Percentiles rank a stretch among this genome's conserved stretches.
Conservation (phyloP, 2,329 filamentous ascomycete genomes). For the Talaromyces pinophilus region DNA sequence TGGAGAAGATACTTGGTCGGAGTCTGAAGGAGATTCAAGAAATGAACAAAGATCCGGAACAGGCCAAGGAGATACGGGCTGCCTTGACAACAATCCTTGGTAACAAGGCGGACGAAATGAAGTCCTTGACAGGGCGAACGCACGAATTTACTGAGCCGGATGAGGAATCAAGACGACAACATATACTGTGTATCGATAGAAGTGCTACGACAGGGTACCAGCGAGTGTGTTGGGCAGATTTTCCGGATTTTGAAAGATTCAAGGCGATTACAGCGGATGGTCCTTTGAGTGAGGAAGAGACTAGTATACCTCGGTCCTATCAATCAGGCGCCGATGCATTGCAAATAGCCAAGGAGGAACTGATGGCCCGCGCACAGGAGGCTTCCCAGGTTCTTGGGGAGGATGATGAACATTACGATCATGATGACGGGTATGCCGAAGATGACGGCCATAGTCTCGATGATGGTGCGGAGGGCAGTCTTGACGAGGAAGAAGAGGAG, state of each 20-base stretch:
- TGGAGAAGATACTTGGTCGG: slow-evolving; percentile 49
- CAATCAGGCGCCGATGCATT: slow-evolving; percentile 52
- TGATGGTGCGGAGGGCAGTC: slow-evolving; percentile 46
- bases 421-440: slow-evolving; percentile 43
- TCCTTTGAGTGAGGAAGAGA: slow-evolving; percentile 48
- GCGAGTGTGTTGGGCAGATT: slow-evolving; percentile 45
- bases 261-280: slow-evolving; percentile 42
- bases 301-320: slow-evolving; percentile 49
- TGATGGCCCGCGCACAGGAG: slow-evolving; percentile 53
- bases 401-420: slow-evolving; percentile 45
- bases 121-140: slow-evolving; percentile 43
- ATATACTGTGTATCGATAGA: slow-evolving; percentile 46
- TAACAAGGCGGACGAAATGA: slow-evolving; percentile 49
- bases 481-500: slow-evolving; percentile 52
- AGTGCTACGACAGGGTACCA: slow-evolving; percentile 43
- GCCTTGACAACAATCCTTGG: slow-evolving; percentile 47
- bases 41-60: slow-evolving; percentile 49
- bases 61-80: slow-evolving; percentile 48
- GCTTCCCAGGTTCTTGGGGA: slow-evolving; percentile 44
- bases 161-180: slow-evolving; percentile 42
- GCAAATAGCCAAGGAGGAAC: slow-evolving; percentile 54
- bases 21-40: slow-evolving; percentile 48
- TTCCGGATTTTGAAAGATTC: slow-evolving; percentile 48
- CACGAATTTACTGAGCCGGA: slow-evolving; percentile 41
- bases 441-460: slow-evolving; percentile 44